These are phyloP conservation scores for Micractinium sp. DNA, from an alignment of 139 green algal species.

Conservation along the genomic window DNA sequence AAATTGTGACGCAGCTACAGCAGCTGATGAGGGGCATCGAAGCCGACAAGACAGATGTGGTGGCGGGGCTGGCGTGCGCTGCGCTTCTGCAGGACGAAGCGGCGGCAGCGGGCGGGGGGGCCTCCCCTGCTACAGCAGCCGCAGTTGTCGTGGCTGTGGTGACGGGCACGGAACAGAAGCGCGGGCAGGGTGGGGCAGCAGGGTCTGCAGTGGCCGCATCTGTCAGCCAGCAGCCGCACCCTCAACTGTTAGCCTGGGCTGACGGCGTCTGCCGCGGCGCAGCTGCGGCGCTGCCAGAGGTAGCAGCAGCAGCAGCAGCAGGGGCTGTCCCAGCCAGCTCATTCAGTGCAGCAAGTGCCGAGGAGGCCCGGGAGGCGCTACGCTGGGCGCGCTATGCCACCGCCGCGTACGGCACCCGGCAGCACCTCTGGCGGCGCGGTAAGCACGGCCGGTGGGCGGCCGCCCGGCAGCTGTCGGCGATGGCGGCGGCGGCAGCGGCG, in stretches of 20 bases:
- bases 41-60: slow-evolving; percentile 22
- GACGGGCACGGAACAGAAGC: neutral
- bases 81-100: slow-evolving; percentile 23
- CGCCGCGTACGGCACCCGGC: neutral
- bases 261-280: slow-evolving; percentile 3
- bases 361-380: neutral
- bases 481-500: neutral
- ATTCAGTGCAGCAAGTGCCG: neutral
- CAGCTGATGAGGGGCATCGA: slow-evolving; percentile 24
- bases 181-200: neutral
- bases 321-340: neutral
- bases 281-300: neutral
- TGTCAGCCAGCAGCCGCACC: neutral
- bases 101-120: neutral
- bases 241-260: slow-evolving; percentile 9
- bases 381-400: slow-evolving; percentile 13
- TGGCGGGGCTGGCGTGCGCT: slow-evolving; percentile 14
- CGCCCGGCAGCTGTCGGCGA: neutral
- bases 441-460: neutral
- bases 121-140: neutral
- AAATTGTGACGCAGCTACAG: slow-evolving; percentile 11
- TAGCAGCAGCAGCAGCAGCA: neutral
- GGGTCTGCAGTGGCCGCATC: neutral
- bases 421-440: slow-evolving; percentile 23
- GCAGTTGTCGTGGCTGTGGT: neutral